phyloP scores from a whole-genome alignment of 192 early-diverging fungal species.

The Thamnidium elegans region DNA sequence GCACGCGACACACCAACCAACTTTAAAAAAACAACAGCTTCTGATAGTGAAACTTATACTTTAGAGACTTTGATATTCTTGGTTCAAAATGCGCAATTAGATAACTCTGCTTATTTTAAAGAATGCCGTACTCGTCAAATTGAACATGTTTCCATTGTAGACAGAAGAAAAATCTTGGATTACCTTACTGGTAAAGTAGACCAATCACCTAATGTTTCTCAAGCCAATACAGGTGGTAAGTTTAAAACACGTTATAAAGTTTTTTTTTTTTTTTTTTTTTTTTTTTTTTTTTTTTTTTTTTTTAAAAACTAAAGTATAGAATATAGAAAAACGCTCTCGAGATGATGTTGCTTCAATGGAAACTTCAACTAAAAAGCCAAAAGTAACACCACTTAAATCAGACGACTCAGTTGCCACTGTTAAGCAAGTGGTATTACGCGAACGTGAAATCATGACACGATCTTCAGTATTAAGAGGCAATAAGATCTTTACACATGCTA shows the following conservation, averaged over 20 bases:
- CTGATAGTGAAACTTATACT: constrained; percentile 62
- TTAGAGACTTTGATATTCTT: constrained; percentile 73
- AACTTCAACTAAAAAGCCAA: constrained; percentile 26
- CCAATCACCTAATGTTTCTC: constrained; percentile 36
- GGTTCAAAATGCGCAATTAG: constrained; percentile 57
- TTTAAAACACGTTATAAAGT: not conserved
- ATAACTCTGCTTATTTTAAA: constrained; percentile 73
- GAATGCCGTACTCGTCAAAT: constrained; percentile 54
- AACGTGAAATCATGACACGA: constrained; percentile 42
- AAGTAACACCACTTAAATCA: constrained; percentile 37
- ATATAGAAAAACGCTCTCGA: constrained; percentile 3
- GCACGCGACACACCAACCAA: constrained; percentile 56
- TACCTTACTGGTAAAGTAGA: constrained; percentile 65
- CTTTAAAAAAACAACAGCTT: constrained; percentile 47
- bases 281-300: not conserved
- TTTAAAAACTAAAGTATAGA: too few species aligned
- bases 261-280: too few species aligned
- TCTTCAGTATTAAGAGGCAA: constrained; percentile 42
- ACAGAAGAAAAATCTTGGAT: constrained; percentile 66
- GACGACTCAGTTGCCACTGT: constrained; percentile 32
- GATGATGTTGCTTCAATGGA: constrained; percentile 9
- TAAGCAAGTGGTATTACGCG: constrained; percentile 36
- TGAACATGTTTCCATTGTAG: constrained; percentile 70
- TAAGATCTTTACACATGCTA: constrained; percentile 34
- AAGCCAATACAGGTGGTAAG: constrained; percentile 27